Evolutionary conservation across 805 yeast species (phyloP).

Genomic region (Lachancea cidri): DNA sequence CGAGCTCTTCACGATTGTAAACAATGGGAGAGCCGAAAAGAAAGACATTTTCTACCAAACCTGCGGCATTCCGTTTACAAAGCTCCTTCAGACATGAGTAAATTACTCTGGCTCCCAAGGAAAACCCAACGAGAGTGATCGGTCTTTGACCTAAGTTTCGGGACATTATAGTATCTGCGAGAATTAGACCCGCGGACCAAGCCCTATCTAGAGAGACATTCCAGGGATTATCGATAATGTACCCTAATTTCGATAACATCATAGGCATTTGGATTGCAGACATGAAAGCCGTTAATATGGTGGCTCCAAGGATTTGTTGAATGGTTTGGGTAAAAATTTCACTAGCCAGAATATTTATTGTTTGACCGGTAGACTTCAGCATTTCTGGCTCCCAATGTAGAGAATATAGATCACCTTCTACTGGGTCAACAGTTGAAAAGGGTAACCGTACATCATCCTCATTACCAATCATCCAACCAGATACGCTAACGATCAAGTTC

Average conservation of each 20-base stretch:
- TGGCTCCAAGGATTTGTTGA: constrained; percentile 92
- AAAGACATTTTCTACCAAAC: constrained; percentile 82
- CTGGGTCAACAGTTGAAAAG: constrained; percentile 93
- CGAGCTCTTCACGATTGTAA: constrained; percentile 68
- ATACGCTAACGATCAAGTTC: constrained; percentile 78
- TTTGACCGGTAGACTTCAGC: constrained; percentile 93
- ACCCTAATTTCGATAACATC: constrained; percentile 83
- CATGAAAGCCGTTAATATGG: constrained; percentile 84
- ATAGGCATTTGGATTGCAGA: constrained; percentile 89
- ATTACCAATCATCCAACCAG: constrained; percentile 97
- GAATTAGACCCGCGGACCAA: constrained; percentile 87
- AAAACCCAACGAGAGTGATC: constrained; percentile 85
- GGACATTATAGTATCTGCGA: constrained; percentile 85
- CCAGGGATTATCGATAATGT: constrained; percentile 95
- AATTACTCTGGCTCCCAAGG: constrained; percentile 87
- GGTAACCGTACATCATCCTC: constrained; percentile 95
- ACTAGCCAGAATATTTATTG: constrained; percentile 86
- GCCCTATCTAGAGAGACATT: constrained; percentile 95
- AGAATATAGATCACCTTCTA: constrained; percentile 93
- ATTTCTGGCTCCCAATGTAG: constrained; percentile 97
- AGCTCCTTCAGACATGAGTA: constrained; percentile 85
- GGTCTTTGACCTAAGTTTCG: constrained; percentile 92
- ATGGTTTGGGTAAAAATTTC: constrained; percentile 90
- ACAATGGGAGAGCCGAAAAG: constrained; percentile 87
- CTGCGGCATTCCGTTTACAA: constrained; percentile 80